phyloP scores from a whole-genome alignment of 2,329 filamentous ascomycete genomes.

The Elsinoe necatrix region DNA sequence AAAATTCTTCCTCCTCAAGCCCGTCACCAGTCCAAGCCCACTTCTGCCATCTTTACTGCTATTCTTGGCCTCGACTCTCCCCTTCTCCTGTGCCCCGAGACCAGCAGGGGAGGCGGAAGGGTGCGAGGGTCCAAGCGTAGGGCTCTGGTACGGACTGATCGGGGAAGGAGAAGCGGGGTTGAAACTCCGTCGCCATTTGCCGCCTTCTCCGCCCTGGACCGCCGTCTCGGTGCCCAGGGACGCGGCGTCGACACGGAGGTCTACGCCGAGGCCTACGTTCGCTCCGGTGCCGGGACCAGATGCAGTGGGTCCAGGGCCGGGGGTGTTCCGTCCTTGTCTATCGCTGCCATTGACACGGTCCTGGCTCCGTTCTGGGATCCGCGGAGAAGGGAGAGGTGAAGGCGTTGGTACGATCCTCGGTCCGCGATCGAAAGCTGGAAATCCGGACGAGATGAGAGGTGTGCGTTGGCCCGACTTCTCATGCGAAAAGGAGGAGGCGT shows the following conservation, averaged over 20 bases:
- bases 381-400: background rate
- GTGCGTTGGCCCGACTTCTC: slow-evolving; percentile 3
- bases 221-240: background rate
- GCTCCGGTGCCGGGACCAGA: background rate
- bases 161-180: slow-evolving; percentile 17
- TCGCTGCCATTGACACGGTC: background rate
- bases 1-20: slow-evolving; percentile 22
- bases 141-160: background rate
- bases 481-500: background rate
- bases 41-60: background rate
- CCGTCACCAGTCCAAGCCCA: background rate
- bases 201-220: background rate
- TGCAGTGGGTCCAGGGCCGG: background rate
- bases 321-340: too few species aligned
- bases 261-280: background rate
- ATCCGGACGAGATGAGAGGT: background rate
- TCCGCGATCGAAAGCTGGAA: background rate
- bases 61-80: background rate
- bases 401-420: background rate
- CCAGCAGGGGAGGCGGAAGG: background rate
- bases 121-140: background rate
- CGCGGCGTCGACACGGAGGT: background rate
- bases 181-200: slow-evolving; percentile 15
- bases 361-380: background rate
- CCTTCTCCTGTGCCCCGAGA: background rate